A percentile compares a stretch with the other conserved stretches of the same genome.
These are phyloP conservation scores for Coemansia sp. DNA, from an alignment of 192 early-diverging fungal species.

Conservation along the genomic window DNA sequence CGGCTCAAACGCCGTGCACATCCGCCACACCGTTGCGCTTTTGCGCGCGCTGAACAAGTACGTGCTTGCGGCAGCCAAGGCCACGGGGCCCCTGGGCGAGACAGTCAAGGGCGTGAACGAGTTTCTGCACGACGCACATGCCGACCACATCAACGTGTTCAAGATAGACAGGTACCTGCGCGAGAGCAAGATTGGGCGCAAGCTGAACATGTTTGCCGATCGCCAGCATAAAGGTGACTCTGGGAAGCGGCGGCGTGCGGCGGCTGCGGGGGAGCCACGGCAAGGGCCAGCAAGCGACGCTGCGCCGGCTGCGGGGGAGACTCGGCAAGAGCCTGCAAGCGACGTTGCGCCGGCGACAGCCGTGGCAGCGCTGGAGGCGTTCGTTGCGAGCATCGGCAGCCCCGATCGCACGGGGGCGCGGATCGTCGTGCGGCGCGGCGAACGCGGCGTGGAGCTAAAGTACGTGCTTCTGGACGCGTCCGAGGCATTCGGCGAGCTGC, in stretches of 20 bases:
- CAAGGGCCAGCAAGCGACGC: background rate
- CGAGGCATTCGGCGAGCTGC: constrained; percentile 71
- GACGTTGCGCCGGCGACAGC: constrained; percentile 20
- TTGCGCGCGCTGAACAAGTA: constrained; percentile 56
- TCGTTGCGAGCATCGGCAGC: constrained; percentile 36
- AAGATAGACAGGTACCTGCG: constrained; percentile 69
- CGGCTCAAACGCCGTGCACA: constrained; percentile 71
- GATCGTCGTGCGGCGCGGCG: constrained; percentile 14
- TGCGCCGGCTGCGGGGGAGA: too few relatives aligned
- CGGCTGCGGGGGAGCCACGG: background rate
- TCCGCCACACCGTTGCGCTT: constrained; percentile 68
- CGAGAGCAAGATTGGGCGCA: constrained; percentile 63
- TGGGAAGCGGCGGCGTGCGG: background rate
- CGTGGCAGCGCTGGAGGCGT: constrained; percentile 32
- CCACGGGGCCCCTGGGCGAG: background rate
- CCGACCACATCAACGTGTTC: constrained; percentile 83
- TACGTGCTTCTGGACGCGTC: constrained; percentile 88
- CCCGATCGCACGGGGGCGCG: constrained; percentile 33
- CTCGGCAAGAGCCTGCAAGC: too few relatives aligned
- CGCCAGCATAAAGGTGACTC: background rate
- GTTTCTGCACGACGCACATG: constrained; percentile 63
- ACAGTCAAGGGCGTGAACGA: constrained; percentile 60
- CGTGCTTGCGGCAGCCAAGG: constrained; percentile 17
- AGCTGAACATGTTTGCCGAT: constrained; percentile 51
- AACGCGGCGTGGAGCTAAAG: constrained; percentile 53